A percentile compares a stretch with the other conserved stretches of the same genome.
Conservation (phyloP, 75 land plant species). For the Pinus albicaulis region DNA sequence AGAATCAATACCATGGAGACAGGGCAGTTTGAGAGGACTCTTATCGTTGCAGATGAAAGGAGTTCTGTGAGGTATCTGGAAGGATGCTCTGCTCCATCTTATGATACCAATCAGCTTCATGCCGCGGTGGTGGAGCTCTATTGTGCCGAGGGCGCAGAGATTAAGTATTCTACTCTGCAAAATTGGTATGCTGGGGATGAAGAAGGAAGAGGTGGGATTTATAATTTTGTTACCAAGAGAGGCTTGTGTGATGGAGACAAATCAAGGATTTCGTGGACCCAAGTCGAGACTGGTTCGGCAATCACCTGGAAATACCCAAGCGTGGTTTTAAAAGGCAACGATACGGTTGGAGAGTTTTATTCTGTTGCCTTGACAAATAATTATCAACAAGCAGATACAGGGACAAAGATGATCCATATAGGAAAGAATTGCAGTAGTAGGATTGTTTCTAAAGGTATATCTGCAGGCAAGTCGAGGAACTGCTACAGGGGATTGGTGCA, state of each 20-base stretch:
- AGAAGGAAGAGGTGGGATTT: conserved; percentile 89
- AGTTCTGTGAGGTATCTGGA: conserved; percentile 91
- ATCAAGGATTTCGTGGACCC: conserved; percentile 99
- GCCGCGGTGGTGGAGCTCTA: conserved; percentile 98
- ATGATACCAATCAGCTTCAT: conserved; percentile 93
- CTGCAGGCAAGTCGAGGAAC: conserved; percentile 89
- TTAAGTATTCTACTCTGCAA: conserved; percentile 98
- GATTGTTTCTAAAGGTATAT: conserved; percentile 96
- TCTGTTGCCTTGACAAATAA: conserved; percentile 97
- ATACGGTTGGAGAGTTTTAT: conserved; percentile 90
- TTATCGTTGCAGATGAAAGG: conserved; percentile 88
- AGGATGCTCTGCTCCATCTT: conserved; percentile 98
- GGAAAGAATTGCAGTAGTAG: conserved; percentile 93
- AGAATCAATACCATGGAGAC: conserved; percentile 92
- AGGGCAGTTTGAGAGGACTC: conserved; percentile 96
- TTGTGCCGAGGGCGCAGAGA: conserved; percentile 84
- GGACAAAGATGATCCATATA: conserved; percentile 98
- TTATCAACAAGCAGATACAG: conserved; percentile 97
- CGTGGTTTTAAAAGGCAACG: conserved; percentile 82
- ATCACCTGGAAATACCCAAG: conserved; percentile 99
- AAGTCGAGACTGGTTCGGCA: conserved; percentile 99
- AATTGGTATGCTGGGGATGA: conserved; percentile 99
- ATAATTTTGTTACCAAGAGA: conserved; percentile 97
- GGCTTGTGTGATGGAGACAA: conserved; percentile 79
- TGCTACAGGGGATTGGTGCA: conserved; percentile 95